These are phyloP conservation scores for Phaeosphaeriaceae sp. DNA, from an alignment of 2,329 filamentous ascomycete species.

Conservation along the genomic window DNA sequence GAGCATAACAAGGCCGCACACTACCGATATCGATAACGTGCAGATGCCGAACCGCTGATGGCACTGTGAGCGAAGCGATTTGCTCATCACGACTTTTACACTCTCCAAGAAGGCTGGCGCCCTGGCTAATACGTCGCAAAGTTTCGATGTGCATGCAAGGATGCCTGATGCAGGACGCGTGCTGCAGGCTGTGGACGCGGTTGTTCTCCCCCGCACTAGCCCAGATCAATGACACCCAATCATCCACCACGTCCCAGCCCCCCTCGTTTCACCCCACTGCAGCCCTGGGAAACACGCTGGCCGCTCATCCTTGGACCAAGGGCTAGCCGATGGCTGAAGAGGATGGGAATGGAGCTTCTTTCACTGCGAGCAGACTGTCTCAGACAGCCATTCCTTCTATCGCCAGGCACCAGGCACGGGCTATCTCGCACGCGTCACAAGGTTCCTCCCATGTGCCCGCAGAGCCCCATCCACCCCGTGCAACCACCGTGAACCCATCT, in stretches of 20 bases:
- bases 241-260: slow-evolving; percentile 34
- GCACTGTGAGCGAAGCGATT: not conserved
- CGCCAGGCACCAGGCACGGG: slow-evolving; percentile 37
- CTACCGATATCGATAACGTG: slow-evolving; percentile 5
- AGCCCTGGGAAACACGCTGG: slow-evolving; percentile 33
- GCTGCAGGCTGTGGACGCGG: slow-evolving; percentile 13
- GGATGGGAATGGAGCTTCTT: slow-evolving; percentile 11
- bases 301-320: slow-evolving; percentile 18
- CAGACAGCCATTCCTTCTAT: slow-evolving; percentile 15
- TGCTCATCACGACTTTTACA: not conserved
- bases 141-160: slow-evolving; percentile 12
- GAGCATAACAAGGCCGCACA: slow-evolving; percentile 10
- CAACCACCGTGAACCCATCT: slow-evolving; percentile 34
- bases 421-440: slow-evolving; percentile 39
- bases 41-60: not conserved
- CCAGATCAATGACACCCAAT: slow-evolving; percentile 25
- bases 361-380: slow-evolving; percentile 14
- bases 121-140: not conserved
- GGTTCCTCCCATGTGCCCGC: slow-evolving; percentile 42
- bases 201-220: slow-evolving; percentile 24
- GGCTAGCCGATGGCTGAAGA: slow-evolving; percentile 21
- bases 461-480: slow-evolving; percentile 30
- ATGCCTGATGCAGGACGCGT: slow-evolving; percentile 9
- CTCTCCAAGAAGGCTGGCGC: not conserved
- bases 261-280: slow-evolving; percentile 40